Conservation (phyloP, 129 eudicot species). For the Chrysanthemum lavandulifolium region DNA sequence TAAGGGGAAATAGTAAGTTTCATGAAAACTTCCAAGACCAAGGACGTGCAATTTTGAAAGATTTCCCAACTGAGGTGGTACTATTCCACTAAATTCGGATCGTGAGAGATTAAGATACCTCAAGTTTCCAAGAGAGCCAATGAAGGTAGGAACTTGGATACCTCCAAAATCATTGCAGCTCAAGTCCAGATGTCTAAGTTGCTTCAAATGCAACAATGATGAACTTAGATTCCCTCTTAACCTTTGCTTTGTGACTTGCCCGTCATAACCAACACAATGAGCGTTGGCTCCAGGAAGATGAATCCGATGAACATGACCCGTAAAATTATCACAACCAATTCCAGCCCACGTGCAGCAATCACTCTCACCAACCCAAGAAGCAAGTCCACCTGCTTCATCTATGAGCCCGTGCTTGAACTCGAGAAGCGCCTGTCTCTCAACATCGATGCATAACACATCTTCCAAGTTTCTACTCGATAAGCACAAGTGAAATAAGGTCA, state of each 20-base stretch:
- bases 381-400: slow-evolving; percentile 14
- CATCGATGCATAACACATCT: slow-evolving; percentile 14
- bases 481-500: not conserved
- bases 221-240: slow-evolving; percentile 3
- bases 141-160: slow-evolving; percentile 23
- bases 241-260: not conserved
- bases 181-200: not conserved
- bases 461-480: not conserved
- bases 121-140: slow-evolving; percentile 22
- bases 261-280: not conserved
- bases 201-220: slow-evolving; percentile 1
- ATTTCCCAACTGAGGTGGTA: slow-evolving; percentile 43
- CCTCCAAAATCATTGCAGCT: slow-evolving; percentile 20
- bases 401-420: slow-evolving; percentile 12
- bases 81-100: slow-evolving; percentile 17
- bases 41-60: slow-evolving; percentile 31
- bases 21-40: slow-evolving; percentile 2
- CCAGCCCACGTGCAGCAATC: slow-evolving; percentile 24
- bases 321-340: slow-evolving; percentile 25
- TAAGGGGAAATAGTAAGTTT: not conserved
- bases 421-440: slow-evolving; percentile 27
- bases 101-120: slow-evolving; percentile 22
- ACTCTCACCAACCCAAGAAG: slow-evolving; percentile 15
- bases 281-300: slow-evolving; percentile 21
- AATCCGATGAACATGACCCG: slow-evolving; percentile 35